phyloP scores from a whole-genome alignment of 2,329 filamentous ascomycete species.

The Fusarium tanahbumbuense region DNA sequence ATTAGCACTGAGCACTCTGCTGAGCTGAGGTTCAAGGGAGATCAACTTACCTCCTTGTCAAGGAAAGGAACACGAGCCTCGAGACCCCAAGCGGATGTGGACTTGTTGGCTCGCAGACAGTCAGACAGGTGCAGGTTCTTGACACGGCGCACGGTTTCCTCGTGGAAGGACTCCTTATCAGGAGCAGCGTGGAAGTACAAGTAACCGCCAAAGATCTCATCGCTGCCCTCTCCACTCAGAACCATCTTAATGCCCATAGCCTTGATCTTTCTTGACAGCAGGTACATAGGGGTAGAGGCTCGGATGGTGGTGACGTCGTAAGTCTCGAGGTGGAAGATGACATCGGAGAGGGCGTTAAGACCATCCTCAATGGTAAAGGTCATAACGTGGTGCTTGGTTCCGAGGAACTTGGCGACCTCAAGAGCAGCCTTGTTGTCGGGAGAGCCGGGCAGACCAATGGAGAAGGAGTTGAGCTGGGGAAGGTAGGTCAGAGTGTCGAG shows the following conservation, averaged over 20 bases:
- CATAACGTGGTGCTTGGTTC: slow-evolving; percentile 97
- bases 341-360: slow-evolving; percentile 94
- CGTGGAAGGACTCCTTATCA: slow-evolving; percentile 91
- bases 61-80: slow-evolving; percentile 98
- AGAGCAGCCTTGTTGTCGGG: slow-evolving; percentile 92
- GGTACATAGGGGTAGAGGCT: slow-evolving; percentile 98
- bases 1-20: slow-evolving; percentile 35
- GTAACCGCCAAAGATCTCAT: slow-evolving; percentile 98
- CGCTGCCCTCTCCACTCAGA: slow-evolving; percentile 92
- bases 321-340: slow-evolving; percentile 97
- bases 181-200: slow-evolving; percentile 98
- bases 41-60: slow-evolving; percentile 79
- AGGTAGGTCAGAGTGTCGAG: slow-evolving; percentile 90
- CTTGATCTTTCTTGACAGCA: slow-evolving; percentile 98
- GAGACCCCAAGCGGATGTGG: slow-evolving; percentile 96
- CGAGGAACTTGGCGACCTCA: slow-evolving; percentile 95
- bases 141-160: slow-evolving; percentile 91
- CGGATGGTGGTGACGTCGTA: slow-evolving; percentile 99
- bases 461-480: slow-evolving; percentile 97
- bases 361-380: slow-evolving; percentile 98
- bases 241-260: slow-evolving; percentile 99
- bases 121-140: slow-evolving; percentile 98
- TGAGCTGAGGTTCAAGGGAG: not conserved
- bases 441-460: slow-evolving; percentile 91
- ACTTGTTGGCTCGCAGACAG: slow-evolving; percentile 98